Evolutionary conservation across 2,329 filamentous ascomycete species (phyloP).

Genomic region (Phoma herbarum): DNA sequence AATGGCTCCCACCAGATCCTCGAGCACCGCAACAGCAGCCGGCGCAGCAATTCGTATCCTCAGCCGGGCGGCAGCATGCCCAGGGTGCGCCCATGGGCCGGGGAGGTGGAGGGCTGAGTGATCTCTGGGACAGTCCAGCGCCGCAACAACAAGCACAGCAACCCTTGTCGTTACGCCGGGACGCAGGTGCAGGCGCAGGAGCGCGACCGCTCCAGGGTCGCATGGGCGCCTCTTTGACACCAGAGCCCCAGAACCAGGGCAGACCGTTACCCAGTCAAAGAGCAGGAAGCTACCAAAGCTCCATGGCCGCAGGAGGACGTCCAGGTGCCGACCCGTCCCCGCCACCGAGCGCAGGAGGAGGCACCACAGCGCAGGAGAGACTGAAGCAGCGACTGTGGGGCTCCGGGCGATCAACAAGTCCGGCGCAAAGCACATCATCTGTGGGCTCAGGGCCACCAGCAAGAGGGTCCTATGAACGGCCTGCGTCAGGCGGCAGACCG

Average conservation of each 20-base stretch:
- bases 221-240: slow-evolving; percentile 44
- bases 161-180: slow-evolving; percentile 52
- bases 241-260: slow-evolving; percentile 53
- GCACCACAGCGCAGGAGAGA: slow-evolving; percentile 77
- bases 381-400: slow-evolving; percentile 82
- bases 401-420: slow-evolving; percentile 67
- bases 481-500: slow-evolving; percentile 29
- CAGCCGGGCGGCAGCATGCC: slow-evolving; percentile 47
- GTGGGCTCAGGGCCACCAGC: slow-evolving; percentile 28
- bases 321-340: slow-evolving; percentile 46
- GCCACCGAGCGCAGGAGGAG: slow-evolving; percentile 52
- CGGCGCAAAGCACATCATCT: slow-evolving; percentile 50
- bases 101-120: slow-evolving; percentile 61
- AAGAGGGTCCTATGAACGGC: slow-evolving; percentile 42
- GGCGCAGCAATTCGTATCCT: slow-evolving; percentile 61
- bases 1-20: slow-evolving; percentile 91
- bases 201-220: slow-evolving; percentile 43
- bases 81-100: slow-evolving; percentile 37
- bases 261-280: slow-evolving; percentile 76
- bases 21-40: slow-evolving; percentile 68
- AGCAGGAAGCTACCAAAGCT: slow-evolving; percentile 76
- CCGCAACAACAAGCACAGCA: slow-evolving; percentile 52
- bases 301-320: slow-evolving; percentile 51
- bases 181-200: slow-evolving; percentile 55
- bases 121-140: slow-evolving; percentile 64